Base-by-base conservation (phyloP, 1,139 yeast genomes). In the Taphrina flavorubra region DNA sequence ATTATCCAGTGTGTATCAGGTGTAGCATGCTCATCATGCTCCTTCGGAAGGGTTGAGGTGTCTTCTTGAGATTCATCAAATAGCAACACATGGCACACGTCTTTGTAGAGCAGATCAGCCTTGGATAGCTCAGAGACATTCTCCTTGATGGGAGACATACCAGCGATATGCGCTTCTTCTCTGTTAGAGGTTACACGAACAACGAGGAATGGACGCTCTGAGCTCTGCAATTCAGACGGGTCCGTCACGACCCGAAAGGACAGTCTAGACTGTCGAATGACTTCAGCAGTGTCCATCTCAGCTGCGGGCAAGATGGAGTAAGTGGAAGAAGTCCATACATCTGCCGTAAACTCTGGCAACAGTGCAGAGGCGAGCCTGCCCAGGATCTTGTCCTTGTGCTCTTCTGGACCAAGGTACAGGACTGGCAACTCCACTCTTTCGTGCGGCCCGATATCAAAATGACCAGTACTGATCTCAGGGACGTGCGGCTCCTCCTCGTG, bases 321-420 rank as follows among this genome's bases (percentile, higher is more conserved):
- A 25, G 47, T 20, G 36, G 39, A 16, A 56, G 60, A 56, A 7
- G 46, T 56, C 60, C 60, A 56, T n/a, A 56, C 60, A 56, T 56
- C 60, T 16, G 39, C 13, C 13, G 60, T 39, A 36, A 56, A 56
- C 8, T 37, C 20, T 14, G 25, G 36, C 16, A 16, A 13, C 36
- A 56, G 36, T 4, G 36, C 47, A 1, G 39, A 36, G 8, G 60
- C 60, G 16, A 56, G 3, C 36, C n/a, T 40, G 44, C 42, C 14
- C 49, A 56, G 13, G 49, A 56, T 25, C 44, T 11, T 25, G 16
- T 11, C n/a, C 46, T 39, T 56, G 31, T 37, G 47, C 31, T n/a
- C n/a, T 8, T 39, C 36, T n/a, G 60, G 49, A 10, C 60, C 60
- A 10, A 16, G n/a, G 37, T 56, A 56, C 8, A 56, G 16, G 36